A percentile compares a stretch with the other conserved stretches of the same genome.
These are phyloP conservation scores for Phalaenopsis aphrodite DNA, from an alignment of 106 monocot species.

Conservation along the genomic window DNA sequence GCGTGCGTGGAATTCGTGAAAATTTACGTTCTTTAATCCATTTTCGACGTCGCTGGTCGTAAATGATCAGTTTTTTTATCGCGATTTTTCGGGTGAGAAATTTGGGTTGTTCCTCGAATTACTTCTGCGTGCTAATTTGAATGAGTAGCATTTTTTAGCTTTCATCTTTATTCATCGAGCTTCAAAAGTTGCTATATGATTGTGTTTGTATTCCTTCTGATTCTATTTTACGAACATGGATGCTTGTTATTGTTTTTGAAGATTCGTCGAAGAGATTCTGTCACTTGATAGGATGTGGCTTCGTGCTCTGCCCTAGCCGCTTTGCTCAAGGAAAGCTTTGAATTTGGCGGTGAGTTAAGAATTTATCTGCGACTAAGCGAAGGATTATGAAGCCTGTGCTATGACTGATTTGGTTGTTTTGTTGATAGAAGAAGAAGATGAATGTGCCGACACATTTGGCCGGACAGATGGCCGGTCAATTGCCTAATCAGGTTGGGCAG, in stretches of 20 bases:
- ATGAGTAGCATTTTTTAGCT: not conserved
- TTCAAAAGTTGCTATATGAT: not conserved
- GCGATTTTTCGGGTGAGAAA: not conserved
- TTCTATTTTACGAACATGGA: not conserved
- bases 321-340: slow-evolving; percentile 1
- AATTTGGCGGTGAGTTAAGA: not conserved
- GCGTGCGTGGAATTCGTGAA: not conserved
- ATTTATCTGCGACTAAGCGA: not conserved
- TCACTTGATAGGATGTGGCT: slow-evolving; percentile 2
- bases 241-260: slow-evolving; percentile 2
- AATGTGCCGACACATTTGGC: slow-evolving; percentile 4
- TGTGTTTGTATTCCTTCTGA: slow-evolving; percentile 1
- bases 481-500: not conserved
- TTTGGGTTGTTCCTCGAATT: not conserved
- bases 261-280: not conserved
- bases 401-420: not conserved
- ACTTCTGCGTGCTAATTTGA: not conserved
- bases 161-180: not conserved
- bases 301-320: not conserved
- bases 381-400: not conserved
- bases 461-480: not conserved
- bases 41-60: not conserved
- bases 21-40: not conserved
- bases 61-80: not conserved
- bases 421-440: not conserved